phyloP scores from a whole-genome alignment of 2,329 filamentous ascomycete genomes.

The Venturia pyrina region DNA sequence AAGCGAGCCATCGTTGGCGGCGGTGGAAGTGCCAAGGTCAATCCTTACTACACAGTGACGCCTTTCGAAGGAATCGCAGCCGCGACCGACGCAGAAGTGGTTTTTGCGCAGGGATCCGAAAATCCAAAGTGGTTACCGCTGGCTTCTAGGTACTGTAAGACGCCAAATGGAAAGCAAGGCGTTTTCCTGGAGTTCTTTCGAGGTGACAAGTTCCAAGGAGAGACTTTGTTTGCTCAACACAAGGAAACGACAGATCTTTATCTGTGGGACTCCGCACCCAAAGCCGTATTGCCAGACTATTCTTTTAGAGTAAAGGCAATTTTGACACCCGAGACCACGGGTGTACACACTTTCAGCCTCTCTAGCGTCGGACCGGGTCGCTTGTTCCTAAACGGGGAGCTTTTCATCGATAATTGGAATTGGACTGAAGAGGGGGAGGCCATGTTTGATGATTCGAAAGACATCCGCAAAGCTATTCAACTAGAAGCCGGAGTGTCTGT shows the following conservation, averaged over 20 bases:
- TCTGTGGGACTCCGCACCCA: constrained; percentile 60
- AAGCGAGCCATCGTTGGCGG: constrained; percentile 58
- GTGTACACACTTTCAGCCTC: constrained; percentile 56
- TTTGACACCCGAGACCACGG: constrained; percentile 48
- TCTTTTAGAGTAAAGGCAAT: constrained; percentile 53
- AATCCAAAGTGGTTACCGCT: constrained; percentile 57
- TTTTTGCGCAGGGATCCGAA: constrained; percentile 52
- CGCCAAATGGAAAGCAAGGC: constrained; percentile 47
- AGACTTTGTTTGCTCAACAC: constrained; percentile 46
- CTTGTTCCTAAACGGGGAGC: constrained; percentile 48
- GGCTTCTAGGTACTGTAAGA: constrained; percentile 49
- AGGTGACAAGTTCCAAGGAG: constrained; percentile 52
- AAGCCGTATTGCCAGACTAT: constrained; percentile 51
- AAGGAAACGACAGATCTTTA: constrained; percentile 57
- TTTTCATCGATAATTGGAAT: constrained; percentile 56
- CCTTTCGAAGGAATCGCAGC: constrained; percentile 53
- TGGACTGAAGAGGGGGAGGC: constrained; percentile 61
- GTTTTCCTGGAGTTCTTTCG: constrained; percentile 56
- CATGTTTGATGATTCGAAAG: constrained; percentile 60
- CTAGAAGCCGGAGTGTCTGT: constrained; percentile 51
- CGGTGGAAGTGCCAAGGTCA: constrained; percentile 57
- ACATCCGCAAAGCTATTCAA: constrained; percentile 50
- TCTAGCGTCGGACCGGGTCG: constrained; percentile 57
- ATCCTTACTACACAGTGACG: constrained; percentile 58
- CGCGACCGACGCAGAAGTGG: constrained; percentile 44